Evolutionary conservation across 2,329 filamentous ascomycete species (phyloP).

Genomic region (Aspergillus terreus): DNA sequence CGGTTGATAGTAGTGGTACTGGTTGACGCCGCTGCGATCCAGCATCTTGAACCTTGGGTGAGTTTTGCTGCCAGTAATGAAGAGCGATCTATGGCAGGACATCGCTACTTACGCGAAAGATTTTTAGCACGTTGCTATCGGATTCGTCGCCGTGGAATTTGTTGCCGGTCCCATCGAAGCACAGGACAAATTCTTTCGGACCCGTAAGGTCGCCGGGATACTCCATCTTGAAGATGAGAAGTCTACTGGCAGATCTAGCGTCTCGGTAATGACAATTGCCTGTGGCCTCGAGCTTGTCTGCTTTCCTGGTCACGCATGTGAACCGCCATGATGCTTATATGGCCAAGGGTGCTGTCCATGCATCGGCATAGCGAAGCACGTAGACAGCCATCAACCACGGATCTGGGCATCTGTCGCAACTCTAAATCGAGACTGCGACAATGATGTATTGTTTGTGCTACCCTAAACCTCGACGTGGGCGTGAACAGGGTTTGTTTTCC

Average conservation of each 20-base stretch:
- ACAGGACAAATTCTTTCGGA: constrained; percentile 22
- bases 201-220: background rate
- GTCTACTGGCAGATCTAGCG: too few species aligned
- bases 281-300: background rate
- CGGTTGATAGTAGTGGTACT: constrained; percentile 29
- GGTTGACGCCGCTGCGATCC: constrained; percentile 30
- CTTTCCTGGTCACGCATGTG: background rate
- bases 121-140: constrained; percentile 44
- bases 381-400: too few species aligned
- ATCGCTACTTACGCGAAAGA: constrained; percentile 16
- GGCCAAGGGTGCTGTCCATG: too few species aligned
- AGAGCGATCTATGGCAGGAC: background rate
- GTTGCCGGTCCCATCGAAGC: constrained; percentile 41
- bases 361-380: too few species aligned
- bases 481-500: background rate
- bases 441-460: too few species aligned
- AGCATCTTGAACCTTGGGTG: constrained; percentile 25
- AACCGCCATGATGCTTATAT: too few species aligned
- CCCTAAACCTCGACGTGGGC: background rate
- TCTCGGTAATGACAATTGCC: too few species aligned
- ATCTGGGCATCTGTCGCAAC: too few species aligned
- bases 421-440: too few species aligned
- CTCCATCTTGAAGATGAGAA: background rate
- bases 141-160: constrained; percentile 39
- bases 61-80: background rate